Evolutionary conservation across 208 protist species (phyloP).

Genomic region (Crithidia thermophila): DNA sequence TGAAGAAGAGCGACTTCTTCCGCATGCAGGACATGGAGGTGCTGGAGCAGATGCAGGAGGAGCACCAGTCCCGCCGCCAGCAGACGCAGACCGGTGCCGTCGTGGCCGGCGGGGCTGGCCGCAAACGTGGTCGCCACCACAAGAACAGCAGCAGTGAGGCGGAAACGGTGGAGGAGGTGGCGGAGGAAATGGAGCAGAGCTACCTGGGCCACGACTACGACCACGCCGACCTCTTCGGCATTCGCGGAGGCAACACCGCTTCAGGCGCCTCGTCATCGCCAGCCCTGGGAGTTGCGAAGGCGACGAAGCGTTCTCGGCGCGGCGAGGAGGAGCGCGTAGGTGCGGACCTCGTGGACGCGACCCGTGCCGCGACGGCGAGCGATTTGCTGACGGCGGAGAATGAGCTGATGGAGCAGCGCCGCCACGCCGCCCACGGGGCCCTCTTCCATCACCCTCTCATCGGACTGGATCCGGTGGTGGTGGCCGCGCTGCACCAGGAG

Average conservation of each 20-base stretch:
- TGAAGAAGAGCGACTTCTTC: constrained; percentile 89
- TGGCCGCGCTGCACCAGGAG: constrained; percentile 54
- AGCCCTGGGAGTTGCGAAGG: not conserved
- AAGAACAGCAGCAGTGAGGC: not conserved
- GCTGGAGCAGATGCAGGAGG: constrained; percentile 76
- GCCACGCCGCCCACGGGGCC: constrained; percentile 43
- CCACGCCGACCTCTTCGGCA: constrained; percentile 19
- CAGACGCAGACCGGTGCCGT: constrained; percentile 15
- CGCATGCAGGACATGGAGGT: constrained; percentile 83
- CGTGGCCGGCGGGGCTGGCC: constrained; percentile 11
- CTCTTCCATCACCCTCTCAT: constrained; percentile 81
- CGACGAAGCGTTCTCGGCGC: not conserved
- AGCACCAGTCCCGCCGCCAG: constrained; percentile 61
- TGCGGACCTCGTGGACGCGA: not conserved
- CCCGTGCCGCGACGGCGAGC: not conserved
- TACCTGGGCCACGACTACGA: constrained; percentile 48
- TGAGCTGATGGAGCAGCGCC: constrained; percentile 27
- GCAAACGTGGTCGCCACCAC: constrained; percentile 19
- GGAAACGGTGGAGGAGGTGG: constrained; percentile 25
- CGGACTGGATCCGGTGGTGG: constrained; percentile 56
- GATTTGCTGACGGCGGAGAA: constrained; percentile 14
- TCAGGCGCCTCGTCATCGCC: not conserved
- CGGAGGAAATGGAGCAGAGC: constrained; percentile 39
- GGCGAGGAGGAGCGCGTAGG: not conserved
- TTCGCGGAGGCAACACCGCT: not conserved